Evolutionary conservation across 2,329 filamentous ascomycete species (phyloP).

Genomic region (Orbilia brochopaga): DNA sequence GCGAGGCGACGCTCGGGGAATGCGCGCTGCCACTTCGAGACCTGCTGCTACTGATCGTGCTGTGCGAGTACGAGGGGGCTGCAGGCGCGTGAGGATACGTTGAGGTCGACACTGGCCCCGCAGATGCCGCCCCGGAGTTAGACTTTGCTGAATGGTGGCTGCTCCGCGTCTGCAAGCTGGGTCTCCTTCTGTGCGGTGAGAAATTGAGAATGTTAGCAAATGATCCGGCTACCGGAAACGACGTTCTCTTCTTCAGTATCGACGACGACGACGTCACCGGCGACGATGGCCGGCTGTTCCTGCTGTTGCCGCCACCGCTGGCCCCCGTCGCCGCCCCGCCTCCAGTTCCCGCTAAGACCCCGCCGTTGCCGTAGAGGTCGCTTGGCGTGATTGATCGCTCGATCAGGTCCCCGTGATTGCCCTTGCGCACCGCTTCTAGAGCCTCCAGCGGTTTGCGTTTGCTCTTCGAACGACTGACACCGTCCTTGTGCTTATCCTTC

Average conservation of each 20-base stretch:
- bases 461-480: constrained; percentile 48
- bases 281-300: constrained; percentile 45
- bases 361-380: constrained; percentile 46
- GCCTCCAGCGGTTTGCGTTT: constrained; percentile 46
- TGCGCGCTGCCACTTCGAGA: constrained; percentile 49
- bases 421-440: constrained; percentile 40
- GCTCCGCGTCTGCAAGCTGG: constrained; percentile 50
- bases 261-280: constrained; percentile 46
- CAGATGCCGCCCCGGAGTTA: constrained; percentile 45
- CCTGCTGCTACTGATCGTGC: constrained; percentile 42
- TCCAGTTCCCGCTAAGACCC: constrained; percentile 41
- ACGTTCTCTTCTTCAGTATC: constrained; percentile 45
- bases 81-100: constrained; percentile 49
- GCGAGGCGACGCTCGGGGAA: constrained; percentile 44
- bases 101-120: constrained; percentile 41
- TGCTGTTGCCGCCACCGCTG: constrained; percentile 17
- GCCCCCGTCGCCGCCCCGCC: constrained; percentile 17
- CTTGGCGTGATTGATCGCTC: constrained; percentile 48
- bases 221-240: constrained; percentile 49
- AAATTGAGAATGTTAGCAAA: constrained; percentile 52
- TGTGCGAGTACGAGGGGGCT: constrained; percentile 37
- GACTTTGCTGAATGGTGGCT: constrained; percentile 48
- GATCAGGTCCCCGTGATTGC: constrained; percentile 38
- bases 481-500: constrained; percentile 50
- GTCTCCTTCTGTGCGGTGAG: constrained; percentile 50